Conservation (phyloP, 441 rosid genomes). For the Arabidopsis lyrata region DNA sequence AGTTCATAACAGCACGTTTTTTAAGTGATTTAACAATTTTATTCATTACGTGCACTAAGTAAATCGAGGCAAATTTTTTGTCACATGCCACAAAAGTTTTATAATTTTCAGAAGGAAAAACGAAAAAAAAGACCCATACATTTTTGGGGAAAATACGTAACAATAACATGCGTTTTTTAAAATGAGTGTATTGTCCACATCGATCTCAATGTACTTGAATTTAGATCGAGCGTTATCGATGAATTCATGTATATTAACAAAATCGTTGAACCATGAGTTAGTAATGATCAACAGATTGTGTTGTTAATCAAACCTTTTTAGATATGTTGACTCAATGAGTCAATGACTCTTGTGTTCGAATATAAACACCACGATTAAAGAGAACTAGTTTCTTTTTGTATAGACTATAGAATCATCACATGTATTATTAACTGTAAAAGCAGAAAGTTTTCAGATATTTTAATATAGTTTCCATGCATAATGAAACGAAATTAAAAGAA, state of each 20-base stretch:
- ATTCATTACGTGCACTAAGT: not conserved
- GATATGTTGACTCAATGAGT: not conserved
- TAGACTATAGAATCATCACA: not conserved
- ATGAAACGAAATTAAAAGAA: constrained; percentile 1
- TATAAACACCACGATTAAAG: not conserved
- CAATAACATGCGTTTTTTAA: not conserved
- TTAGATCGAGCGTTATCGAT: not conserved
- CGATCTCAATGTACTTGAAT: not conserved
- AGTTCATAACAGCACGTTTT: constrained; percentile 9
- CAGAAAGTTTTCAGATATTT: not conserved
- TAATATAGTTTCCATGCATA: not conserved
- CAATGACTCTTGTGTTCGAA: not conserved
- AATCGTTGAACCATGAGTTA: not conserved
- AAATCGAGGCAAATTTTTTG: not conserved
- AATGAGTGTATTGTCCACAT: not conserved
- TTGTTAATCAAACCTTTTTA: not conserved
- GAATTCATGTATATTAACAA: constrained; percentile 1
- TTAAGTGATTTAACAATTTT: not conserved
- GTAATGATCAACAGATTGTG: not conserved
- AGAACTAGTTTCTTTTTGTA: not conserved
- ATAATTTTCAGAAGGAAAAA: not conserved
- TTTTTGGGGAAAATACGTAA: not conserved
- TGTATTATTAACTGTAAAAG: not conserved
- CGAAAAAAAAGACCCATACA: not conserved
- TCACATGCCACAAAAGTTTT: not conserved